These are phyloP conservation scores for Pseudogymnoascus sp. DNA, from an alignment of 2,329 filamentous ascomycete species.

Conservation along the genomic window DNA sequence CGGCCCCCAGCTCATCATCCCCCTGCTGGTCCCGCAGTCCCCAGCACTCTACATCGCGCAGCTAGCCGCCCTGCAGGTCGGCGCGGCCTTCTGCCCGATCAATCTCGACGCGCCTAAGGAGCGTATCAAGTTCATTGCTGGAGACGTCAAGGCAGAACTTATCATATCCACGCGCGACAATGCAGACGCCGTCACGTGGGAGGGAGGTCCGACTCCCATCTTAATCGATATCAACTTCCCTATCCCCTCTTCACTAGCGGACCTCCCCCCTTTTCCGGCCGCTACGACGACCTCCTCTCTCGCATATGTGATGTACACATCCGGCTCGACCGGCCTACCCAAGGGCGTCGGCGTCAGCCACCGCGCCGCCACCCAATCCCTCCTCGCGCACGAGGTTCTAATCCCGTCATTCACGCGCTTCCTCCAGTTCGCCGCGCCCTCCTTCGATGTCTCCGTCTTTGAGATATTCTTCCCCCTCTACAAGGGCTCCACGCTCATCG, in stretches of 20 bases:
- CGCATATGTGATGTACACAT: conserved; percentile 92
- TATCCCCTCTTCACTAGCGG: background rate
- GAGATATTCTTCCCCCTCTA: conserved; percentile 87
- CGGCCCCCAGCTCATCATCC: conserved; percentile 49
- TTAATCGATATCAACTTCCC: conserved; percentile 30
- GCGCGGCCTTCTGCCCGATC: conserved; percentile 79
- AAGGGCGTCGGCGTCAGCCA: conserved; percentile 85
- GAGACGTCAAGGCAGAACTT: conserved; percentile 64
- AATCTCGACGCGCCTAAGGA: conserved; percentile 70
- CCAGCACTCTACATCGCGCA: conserved; percentile 69
- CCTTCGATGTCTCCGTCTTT: conserved; percentile 91
- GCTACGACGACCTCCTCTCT: conserved; percentile 28
- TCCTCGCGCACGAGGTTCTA: conserved; percentile 71
- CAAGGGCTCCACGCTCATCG: conserved; percentile 64
- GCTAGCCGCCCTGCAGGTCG: conserved; percentile 70
- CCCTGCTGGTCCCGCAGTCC: conserved; percentile 69
- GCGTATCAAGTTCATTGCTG: conserved; percentile 68
- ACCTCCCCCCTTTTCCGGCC: background rate
- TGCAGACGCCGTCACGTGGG: conserved; percentile 31
- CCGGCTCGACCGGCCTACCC: conserved; percentile 78
- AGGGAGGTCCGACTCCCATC: conserved; percentile 31
- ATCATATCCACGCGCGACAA: conserved; percentile 55
- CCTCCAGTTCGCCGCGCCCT: conserved; percentile 84
- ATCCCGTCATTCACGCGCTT: conserved; percentile 73
- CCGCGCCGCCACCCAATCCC: conserved; percentile 67